phyloP scores from a whole-genome alignment of 345 rosid genomes.

The Corchorus capsularis region DNA sequence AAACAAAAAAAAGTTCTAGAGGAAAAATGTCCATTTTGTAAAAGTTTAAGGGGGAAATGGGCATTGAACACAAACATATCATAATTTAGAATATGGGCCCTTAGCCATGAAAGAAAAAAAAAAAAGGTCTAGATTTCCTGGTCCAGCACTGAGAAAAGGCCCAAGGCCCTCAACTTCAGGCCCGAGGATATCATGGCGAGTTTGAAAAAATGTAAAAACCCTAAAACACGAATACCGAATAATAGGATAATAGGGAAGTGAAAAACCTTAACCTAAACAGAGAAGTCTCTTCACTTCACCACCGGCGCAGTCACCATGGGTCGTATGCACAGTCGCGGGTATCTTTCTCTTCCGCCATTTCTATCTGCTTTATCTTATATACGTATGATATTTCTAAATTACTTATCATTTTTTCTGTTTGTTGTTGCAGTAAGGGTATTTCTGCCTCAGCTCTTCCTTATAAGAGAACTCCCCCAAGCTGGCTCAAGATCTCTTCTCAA shows the following conservation, averaged over 20 bases:
- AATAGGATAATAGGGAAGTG: slow-evolving; percentile 11
- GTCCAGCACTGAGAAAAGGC: not conserved
- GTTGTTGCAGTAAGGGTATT: slow-evolving; percentile 51
- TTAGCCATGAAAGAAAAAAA: too few species aligned
- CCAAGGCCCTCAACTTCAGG: not conserved
- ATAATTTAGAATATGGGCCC: too few species aligned
- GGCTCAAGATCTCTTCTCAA: slow-evolving; percentile 56
- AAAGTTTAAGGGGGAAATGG: too few species aligned
- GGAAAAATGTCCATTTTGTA: too few species aligned
- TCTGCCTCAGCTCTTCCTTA: slow-evolving; percentile 60
- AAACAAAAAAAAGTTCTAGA: too few species aligned
- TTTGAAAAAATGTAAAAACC: not conserved
- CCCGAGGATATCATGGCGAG: not conserved
- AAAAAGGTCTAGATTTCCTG: too few species aligned
- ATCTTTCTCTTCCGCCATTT: not conserved
- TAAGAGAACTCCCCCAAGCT: slow-evolving; percentile 58
- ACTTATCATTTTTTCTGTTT: not conserved
- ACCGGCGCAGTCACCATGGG: slow-evolving; percentile 44
- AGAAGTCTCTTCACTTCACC: not conserved
- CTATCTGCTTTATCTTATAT: not conserved
- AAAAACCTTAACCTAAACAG: not conserved
- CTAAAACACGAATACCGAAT: not conserved
- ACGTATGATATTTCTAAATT: not conserved
- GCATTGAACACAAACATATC: too few species aligned
- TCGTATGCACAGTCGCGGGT: slow-evolving; percentile 67